These are phyloP conservation scores for Phycomyces blakesleeanus DNA, from an alignment of 192 early-diverging fungal genomes.

Conservation along the genomic window DNA sequence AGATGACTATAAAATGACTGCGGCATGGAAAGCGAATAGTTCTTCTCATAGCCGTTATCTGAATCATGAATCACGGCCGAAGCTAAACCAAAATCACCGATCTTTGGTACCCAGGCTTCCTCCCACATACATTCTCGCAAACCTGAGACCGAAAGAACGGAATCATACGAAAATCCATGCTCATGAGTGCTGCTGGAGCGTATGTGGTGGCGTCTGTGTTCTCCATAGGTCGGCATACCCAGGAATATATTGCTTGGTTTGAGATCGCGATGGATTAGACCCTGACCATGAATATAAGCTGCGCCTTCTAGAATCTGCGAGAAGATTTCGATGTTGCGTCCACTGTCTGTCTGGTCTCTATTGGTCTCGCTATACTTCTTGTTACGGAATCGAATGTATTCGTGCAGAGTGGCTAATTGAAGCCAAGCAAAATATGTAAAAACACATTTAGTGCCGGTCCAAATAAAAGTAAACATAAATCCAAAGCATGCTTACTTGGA, in stretches of 20 bases:
- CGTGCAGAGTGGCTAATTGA: slow-evolving; percentile 50
- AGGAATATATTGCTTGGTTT: slow-evolving; percentile 71
- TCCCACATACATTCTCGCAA: slow-evolving; percentile 29
- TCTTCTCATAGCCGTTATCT: too few species aligned
- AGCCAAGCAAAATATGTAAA: neutral
- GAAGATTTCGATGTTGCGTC: slow-evolving; percentile 48
- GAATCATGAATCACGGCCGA: slow-evolving; percentile 48
- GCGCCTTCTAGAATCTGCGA: slow-evolving; percentile 76
- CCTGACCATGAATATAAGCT: slow-evolving; percentile 63
- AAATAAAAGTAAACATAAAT: neutral
- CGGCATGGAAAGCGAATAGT: neutral
- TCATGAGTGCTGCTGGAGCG: slow-evolving; percentile 5
- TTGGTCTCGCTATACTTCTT: slow-evolving; percentile 19
- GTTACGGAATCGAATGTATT: slow-evolving; percentile 48
- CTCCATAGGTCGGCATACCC: slow-evolving; percentile 28
- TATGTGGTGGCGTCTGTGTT: neutral
- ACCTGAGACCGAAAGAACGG: slow-evolving; percentile 14
- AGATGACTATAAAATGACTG: neutral
- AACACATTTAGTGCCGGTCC: neutral
- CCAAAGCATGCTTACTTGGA: slow-evolving; percentile 34
- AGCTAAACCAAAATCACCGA: slow-evolving; percentile 96
- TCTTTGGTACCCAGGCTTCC: slow-evolving; percentile 60
- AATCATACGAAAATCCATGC: slow-evolving; percentile 15
- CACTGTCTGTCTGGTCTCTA: neutral
- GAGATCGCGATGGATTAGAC: slow-evolving; percentile 72